Evolutionary conservation across 1,139 yeast species (phyloP).

Genomic region (Blastobotrys elegans): DNA sequence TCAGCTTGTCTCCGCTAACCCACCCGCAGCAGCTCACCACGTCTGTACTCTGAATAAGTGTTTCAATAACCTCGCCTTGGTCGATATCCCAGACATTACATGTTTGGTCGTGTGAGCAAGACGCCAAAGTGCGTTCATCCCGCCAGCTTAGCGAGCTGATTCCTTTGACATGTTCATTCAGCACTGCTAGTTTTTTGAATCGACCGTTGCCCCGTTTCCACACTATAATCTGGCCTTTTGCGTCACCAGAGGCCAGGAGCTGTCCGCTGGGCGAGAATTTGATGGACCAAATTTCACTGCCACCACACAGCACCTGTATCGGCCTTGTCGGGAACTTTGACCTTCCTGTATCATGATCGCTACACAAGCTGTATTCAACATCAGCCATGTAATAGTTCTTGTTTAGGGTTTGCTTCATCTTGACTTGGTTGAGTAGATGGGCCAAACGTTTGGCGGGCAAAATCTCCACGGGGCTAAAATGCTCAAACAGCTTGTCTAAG

Average conservation of each 20-base stretch:
- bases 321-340: constrained; percentile 45
- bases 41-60: constrained; percentile 17
- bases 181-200: constrained; percentile 24
- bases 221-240: constrained; percentile 53
- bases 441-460: constrained; percentile 50
- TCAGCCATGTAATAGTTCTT: constrained; percentile 38
- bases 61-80: neutral
- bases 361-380: neutral
- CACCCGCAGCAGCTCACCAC: constrained; percentile 68
- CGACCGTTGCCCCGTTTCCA: constrained; percentile 48
- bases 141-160: constrained; percentile 64
- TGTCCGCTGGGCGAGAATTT: constrained; percentile 75
- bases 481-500: constrained; percentile 41
- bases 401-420: constrained; percentile 27
- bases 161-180: constrained; percentile 51
- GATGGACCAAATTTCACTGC: constrained; percentile 80
- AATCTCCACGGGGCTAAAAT: constrained; percentile 48
- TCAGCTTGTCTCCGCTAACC: constrained; percentile 56
- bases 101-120: neutral
- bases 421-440: constrained; percentile 47
- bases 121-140: neutral
- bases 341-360: constrained; percentile 3
- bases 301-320: constrained; percentile 40
- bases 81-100: neutral
- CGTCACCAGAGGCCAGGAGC: constrained; percentile 70